phyloP scores from a whole-genome alignment of 345 rosid species.

The Ailanthus altissimus region DNA sequence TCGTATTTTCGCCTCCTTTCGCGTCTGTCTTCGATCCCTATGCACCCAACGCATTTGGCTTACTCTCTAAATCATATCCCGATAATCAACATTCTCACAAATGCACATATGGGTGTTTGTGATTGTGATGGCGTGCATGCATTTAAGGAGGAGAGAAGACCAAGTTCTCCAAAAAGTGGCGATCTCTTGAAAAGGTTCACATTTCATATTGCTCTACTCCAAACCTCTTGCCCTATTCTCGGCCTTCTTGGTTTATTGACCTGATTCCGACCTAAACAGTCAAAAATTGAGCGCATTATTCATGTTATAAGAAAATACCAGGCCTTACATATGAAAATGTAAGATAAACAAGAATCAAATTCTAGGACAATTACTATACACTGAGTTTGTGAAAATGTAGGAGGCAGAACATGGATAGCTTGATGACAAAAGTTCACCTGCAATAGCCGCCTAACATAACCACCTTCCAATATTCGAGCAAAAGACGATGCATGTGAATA shows the following conservation, averaged over 20 bases:
- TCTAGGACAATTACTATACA: background rate
- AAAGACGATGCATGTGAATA: constrained; percentile 98
- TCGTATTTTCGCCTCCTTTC: too few relatives aligned
- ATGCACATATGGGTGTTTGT: background rate
- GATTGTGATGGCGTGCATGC: background rate
- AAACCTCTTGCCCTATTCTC: constrained; percentile 86
- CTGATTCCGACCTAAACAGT: constrained; percentile 83
- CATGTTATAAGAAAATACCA: constrained; percentile 3
- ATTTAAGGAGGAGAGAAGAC: constrained; percentile 34
- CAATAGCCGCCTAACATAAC: constrained; percentile 81
- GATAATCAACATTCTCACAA: too few relatives aligned
- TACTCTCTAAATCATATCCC: too few relatives aligned
- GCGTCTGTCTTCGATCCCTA: too few relatives aligned
- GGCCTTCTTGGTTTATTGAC: constrained; percentile 85
- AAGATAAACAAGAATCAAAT: background rate
- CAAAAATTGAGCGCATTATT: constrained; percentile 12
- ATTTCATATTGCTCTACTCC: constrained; percentile 97
- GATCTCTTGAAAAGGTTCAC: constrained; percentile 87
- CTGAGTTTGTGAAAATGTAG: background rate
- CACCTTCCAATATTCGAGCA: constrained; percentile 99
- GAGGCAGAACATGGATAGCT: background rate
- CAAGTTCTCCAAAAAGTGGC: constrained; percentile 75
- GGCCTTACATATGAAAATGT: background rate
- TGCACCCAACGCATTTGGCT: too few relatives aligned
- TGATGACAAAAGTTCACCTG: constrained; percentile 52